Conservation (phyloP, 225 moss, liverwort and hornwort species). For the Physcomitrellopsis africana region DNA sequence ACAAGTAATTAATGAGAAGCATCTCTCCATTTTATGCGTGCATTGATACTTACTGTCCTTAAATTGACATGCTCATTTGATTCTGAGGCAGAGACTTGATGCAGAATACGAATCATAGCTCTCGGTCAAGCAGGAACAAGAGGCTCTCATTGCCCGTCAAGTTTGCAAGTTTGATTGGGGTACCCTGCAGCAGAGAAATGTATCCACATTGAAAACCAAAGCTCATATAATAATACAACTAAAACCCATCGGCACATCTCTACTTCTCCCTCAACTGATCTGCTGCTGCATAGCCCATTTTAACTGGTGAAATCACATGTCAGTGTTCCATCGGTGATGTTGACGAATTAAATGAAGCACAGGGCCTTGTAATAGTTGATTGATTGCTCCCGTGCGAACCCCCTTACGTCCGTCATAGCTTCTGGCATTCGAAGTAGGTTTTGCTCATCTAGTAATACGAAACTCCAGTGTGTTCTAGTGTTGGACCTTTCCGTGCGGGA, state of each 20-base stretch:
- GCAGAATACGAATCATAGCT: conserved; percentile 60
- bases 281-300: background rate
- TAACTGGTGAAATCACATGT: background rate
- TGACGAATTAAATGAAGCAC: too few species aligned
- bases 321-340: too few species aligned
- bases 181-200: background rate
- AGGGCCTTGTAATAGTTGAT: too few species aligned
- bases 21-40: too few species aligned
- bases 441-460: too few species aligned
- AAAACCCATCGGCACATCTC: background rate
- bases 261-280: background rate
- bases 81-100: conserved; percentile 51
- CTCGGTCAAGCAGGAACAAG: conserved; percentile 75
- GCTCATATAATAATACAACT: background rate
- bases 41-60: background rate
- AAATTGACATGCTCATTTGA: background rate
- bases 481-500: too few species aligned
- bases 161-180: conserved; percentile 40
- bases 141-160: conserved; percentile 53
- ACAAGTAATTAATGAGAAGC: too few species aligned
- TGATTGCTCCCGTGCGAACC: too few species aligned
- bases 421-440: too few species aligned
- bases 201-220: background rate
- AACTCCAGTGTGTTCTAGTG: too few species aligned
- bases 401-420: too few species aligned